Evolutionary conservation across 257 asterid genomes (phyloP).

Genomic region (Oldenlandia corymbosa): DNA sequence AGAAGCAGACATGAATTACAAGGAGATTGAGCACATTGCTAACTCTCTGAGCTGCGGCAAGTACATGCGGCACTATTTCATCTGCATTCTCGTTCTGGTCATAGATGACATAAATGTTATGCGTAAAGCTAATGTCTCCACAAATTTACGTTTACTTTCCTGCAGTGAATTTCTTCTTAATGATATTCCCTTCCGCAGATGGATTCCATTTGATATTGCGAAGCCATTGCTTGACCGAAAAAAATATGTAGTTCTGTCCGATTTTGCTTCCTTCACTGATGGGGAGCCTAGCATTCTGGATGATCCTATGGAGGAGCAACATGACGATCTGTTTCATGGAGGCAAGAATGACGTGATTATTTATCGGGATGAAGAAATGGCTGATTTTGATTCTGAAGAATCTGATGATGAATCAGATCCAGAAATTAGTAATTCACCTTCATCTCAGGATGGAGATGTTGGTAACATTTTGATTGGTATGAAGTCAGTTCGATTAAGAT

Average conservation of each 20-base stretch:
- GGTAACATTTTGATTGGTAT: slow-evolving; percentile 58
- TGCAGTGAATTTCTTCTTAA: too few species aligned
- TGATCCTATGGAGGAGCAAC: slow-evolving; percentile 42
- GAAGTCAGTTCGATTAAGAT: slow-evolving; percentile 52
- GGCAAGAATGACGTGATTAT: slow-evolving; percentile 40
- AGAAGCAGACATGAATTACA: not conserved
- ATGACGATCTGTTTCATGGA: slow-evolving; percentile 36
- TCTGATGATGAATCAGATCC: slow-evolving; percentile 54
- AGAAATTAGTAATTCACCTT: slow-evolving; percentile 31
- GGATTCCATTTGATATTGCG: slow-evolving; percentile 74
- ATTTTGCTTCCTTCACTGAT: slow-evolving; percentile 32
- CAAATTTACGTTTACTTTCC: too few species aligned
- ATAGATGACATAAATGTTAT: not conserved
- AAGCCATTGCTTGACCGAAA: slow-evolving; percentile 71
- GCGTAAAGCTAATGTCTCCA: too few species aligned
- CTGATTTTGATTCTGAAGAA: slow-evolving; percentile 56
- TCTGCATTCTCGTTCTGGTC: too few species aligned
- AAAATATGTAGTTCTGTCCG: slow-evolving; percentile 65
- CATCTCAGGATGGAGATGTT: slow-evolving; percentile 42
- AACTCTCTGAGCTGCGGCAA: not conserved
- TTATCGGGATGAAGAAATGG: slow-evolving; percentile 53
- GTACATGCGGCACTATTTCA: not conserved
- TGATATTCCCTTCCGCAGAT: slow-evolving; percentile 39
- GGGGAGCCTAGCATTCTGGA: slow-evolving; percentile 38
- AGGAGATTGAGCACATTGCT: not conserved